These are phyloP conservation scores for Yarrowia porcina DNA, from an alignment of 805 yeast genomes.

Conservation along the genomic window DNA sequence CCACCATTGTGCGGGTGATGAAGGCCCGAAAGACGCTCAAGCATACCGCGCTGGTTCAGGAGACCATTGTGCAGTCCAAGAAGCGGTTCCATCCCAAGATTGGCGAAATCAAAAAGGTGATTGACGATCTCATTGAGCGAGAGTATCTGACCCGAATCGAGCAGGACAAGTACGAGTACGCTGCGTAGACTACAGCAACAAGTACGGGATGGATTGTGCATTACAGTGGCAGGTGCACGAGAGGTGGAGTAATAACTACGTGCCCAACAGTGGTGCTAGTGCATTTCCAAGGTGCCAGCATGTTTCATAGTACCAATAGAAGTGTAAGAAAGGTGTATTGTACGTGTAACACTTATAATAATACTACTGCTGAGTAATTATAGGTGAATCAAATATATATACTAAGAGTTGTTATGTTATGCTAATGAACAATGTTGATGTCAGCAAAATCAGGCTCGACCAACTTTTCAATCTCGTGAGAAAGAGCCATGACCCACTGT, in stretches of 20 bases:
- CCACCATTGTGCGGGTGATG: constrained; percentile 95
- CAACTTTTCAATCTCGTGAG: constrained; percentile 36
- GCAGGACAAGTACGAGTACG: constrained; percentile 70
- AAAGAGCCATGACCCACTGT: constrained; percentile 60
- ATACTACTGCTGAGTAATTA: too few species aligned
- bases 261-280: too few species aligned
- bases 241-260: too few species aligned
- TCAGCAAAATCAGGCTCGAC: constrained; percentile 30
- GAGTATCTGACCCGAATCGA: constrained; percentile 79
- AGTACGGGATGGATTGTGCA: neutral
- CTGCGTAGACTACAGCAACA: constrained; percentile 61
- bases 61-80: constrained; percentile 81
- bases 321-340: neutral
- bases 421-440: constrained; percentile 26
- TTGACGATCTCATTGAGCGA: constrained; percentile 78
- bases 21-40: constrained; percentile 79
- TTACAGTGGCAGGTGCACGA: neutral
- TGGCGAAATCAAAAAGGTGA: constrained; percentile 80
- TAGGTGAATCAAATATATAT: neutral
- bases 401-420: too few species aligned
- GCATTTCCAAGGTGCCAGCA: too few species aligned
- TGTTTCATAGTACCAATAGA: too few species aligned
- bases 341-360: too few species aligned
- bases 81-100: constrained; percentile 81
- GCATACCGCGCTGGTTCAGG: constrained; percentile 79